Evolutionary conservation across 345 rosid genomes (phyloP).

Genomic region (Trapa incisa): DNA sequence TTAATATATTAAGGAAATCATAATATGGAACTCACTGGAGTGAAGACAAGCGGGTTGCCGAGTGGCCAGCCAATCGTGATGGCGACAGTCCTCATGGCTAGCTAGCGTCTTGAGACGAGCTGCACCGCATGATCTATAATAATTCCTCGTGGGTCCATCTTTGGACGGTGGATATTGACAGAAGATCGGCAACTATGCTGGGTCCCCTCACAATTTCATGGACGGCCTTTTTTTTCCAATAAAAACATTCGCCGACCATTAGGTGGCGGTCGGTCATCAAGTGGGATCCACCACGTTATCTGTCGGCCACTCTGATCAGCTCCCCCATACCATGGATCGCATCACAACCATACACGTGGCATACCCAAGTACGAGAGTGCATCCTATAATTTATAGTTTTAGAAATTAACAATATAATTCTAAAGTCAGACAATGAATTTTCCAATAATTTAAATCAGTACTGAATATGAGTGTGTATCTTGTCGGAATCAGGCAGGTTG

Average conservation of each 20-base stretch:
- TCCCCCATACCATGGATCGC: neutral
- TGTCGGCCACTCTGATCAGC: constrained; percentile 14
- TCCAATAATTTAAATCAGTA: no score
- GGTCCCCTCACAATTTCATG: neutral
- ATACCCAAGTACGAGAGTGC: neutral
- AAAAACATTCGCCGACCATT: constrained; percentile 11
- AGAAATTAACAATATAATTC: no score
- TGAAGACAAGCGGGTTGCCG: no score
- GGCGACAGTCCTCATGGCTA: neutral
- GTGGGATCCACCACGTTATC: constrained; percentile 14
- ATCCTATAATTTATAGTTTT: neutral
- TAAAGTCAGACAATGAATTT: constrained; percentile 1
- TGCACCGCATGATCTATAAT: neutral
- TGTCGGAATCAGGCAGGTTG: constrained; percentile 8
- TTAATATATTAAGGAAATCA: no score
- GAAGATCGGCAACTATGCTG: neutral
- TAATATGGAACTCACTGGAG: no score
- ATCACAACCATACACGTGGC: constrained; percentile 17
- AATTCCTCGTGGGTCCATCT: constrained; percentile 1
- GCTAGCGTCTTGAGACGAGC: neutral
- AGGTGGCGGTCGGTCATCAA: neutral
- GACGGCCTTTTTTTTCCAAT: constrained; percentile 4
- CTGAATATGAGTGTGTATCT: neutral
- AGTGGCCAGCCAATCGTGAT: neutral
- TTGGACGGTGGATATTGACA: constrained; percentile 4